Base-by-base conservation (phyloP, 805 yeast genomes). In the Scheffersomyces stipitis region DNA sequence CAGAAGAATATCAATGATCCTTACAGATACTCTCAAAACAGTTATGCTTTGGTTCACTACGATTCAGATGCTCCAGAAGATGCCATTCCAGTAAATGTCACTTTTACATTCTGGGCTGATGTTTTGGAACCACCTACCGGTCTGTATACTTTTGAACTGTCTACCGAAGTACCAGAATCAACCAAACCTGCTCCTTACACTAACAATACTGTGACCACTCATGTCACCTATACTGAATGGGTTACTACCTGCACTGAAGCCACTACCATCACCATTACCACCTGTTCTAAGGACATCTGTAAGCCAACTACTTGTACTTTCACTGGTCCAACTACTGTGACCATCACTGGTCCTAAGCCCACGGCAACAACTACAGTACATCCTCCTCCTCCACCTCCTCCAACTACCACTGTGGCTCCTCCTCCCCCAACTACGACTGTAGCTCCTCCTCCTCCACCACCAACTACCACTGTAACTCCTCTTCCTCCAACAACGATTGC, bases 1-100 rank as follows among this genome's bases (percentile, higher is more conserved):
- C 66, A 67, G 46, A 65, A 59, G 62, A 62, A 69, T 56, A 58
- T 64, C 37, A 48, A 44, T 33, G 77, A 72, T 45, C 73, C 75
- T 18, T 71, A 71, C 56, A 26, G 41, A n/a, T 62, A 57, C 52
- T 64, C 71, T 22, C 28, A 42, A 14, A 12, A 26, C 6, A n/a
- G 40, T 18, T 51, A 39, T 27, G 55, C 53, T 18, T 34, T 56
- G 32, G 36, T 40, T 3, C 20, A 13, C 26, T 34, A 23, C 8
- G 68, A 51, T 42, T 54, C 52, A 34, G 54, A 54, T 16, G 47
- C 52, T 13, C 61, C 66, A 29, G 23, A 33, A 7, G 52, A 37
- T 10, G 44, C 52, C 33, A 37, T 49, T 22, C 37, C 51, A 16
- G 20, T 47, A 37, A n/a, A n/a, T n/a, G n/a, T n/a, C n/a, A n/a